Conservation (phyloP, 2,329 filamentous ascomycete species). For the Zymoseptoria passerinii region DNA sequence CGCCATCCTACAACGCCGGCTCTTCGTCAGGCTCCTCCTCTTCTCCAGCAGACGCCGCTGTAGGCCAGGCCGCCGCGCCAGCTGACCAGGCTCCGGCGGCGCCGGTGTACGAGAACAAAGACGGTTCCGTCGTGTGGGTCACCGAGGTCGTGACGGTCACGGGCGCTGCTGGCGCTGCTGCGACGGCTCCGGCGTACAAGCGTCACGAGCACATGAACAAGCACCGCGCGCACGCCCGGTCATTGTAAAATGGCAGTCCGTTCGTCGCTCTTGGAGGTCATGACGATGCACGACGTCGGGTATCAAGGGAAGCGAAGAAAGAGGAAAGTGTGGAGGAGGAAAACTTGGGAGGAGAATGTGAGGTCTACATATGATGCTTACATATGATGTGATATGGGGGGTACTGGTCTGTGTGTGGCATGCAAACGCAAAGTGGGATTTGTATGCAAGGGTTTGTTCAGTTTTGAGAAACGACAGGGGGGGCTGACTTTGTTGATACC, state of each 20-base stretch:
- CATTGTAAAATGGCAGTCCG: neutral
- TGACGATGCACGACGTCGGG: neutral
- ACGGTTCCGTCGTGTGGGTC: neutral
- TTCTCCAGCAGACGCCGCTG: neutral
- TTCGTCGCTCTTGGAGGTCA: neutral
- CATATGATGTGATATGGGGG: neutral
- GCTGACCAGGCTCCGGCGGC: neutral
- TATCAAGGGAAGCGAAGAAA: neutral
- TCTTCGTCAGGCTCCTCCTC: too few species aligned
- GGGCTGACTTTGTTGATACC: neutral
- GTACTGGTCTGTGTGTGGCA: neutral
- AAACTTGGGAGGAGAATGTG: neutral
- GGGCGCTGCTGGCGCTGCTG: neutral
- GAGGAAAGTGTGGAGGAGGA: too few species aligned
- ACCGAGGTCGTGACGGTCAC: neutral
- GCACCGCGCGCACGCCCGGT: neutral
- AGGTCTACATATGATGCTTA: neutral
- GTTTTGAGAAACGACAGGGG: neutral
- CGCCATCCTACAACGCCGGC: neutral
- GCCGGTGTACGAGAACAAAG: neutral
- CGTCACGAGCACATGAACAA: slow-evolving; percentile 1
- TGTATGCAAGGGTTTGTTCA: neutral
- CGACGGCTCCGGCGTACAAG: neutral
- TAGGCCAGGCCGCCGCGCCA: neutral
- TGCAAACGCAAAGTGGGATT: neutral